Evolutionary conservation across 306 rosid genomes (phyloP).

Genomic region (Alnus rubra): DNA sequence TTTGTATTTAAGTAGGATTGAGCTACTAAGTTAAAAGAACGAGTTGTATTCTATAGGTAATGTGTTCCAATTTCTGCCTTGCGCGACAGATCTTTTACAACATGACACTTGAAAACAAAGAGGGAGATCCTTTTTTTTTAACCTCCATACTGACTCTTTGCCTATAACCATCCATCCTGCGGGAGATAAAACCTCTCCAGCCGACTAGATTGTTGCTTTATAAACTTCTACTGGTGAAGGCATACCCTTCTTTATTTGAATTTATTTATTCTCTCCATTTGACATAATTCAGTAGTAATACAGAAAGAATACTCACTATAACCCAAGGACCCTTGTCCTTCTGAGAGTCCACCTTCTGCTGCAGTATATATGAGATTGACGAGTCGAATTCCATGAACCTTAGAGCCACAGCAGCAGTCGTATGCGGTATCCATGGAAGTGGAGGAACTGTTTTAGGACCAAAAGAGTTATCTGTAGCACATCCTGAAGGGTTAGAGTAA

Average conservation of each 20-base stretch:
- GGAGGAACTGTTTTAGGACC: conserved; percentile 37
- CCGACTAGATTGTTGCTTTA: neutral
- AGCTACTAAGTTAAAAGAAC: neutral
- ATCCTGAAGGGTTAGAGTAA: conserved; percentile 32
- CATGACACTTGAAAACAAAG: too few relatives aligned
- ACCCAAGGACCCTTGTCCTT: conserved; percentile 46
- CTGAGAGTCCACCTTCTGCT: conserved; percentile 52
- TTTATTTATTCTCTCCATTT: neutral
- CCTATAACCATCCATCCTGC: neutral
- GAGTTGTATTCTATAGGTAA: neutral
- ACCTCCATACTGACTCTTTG: neutral
- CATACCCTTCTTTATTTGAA: neutral
- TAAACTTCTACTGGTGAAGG: neutral
- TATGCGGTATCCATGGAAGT: conserved; percentile 75
- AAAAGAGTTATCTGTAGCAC: conserved; percentile 23
- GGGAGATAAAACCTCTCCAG: neutral
- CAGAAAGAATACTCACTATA: conserved; percentile 44
- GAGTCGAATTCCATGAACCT: conserved; percentile 75
- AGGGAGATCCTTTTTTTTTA: too few relatives aligned
- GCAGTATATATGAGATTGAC: conserved; percentile 46
- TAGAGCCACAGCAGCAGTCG: conserved; percentile 68
- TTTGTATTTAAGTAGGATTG: neutral
- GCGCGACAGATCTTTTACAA: too few relatives aligned
- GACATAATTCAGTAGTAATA: conserved; percentile 8
- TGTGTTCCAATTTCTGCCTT: neutral